These are phyloP conservation scores for Colletotrichum tofieldiae DNA, from an alignment of 2,329 filamentous ascomycete species.

Conservation along the genomic window DNA sequence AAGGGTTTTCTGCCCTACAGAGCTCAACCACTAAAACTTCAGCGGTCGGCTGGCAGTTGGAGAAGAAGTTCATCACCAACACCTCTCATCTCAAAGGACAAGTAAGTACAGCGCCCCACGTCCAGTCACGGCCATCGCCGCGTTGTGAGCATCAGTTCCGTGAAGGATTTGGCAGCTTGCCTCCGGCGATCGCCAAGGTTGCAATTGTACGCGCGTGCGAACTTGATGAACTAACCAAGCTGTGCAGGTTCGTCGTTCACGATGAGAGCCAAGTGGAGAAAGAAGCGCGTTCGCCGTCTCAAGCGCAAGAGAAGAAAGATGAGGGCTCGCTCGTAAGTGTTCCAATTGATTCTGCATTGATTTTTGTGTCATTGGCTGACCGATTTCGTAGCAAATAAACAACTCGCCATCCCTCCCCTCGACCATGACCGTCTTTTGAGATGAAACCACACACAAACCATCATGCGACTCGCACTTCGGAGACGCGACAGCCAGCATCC, in stretches of 20 bases:
- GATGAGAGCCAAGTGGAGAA: conserved; percentile 99
- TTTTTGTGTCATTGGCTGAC: conserved; percentile 50
- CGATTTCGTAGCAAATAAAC: conserved; percentile 74
- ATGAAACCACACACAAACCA: conserved; percentile 34
- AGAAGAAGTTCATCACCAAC: conserved; percentile 44
- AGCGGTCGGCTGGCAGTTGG: conserved; percentile 16
- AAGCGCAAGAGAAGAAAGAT: conserved; percentile 99
- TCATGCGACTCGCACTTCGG: conserved; percentile 30
- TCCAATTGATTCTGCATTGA: not conserved
- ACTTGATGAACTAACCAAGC: conserved; percentile 12
- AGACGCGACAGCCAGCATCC: conserved; percentile 24
- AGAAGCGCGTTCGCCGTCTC: conserved; percentile 99
- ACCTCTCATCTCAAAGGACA: conserved; percentile 44
- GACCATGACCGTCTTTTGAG: conserved; percentile 61
- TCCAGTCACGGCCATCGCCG: not conserved
- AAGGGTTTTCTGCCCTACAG: conserved; percentile 43
- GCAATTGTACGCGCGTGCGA: not conserved
- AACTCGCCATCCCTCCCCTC: conserved; percentile 70
- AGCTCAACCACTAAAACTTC: conserved; percentile 43
- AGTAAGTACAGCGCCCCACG: conserved; percentile 40
- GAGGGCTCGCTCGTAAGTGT: conserved; percentile 93
- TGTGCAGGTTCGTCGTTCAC: conserved; percentile 61
- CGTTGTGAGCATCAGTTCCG: not conserved
- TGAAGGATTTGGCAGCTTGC: not conserved
- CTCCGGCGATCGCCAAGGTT: conserved; percentile 5